Percentiles rank a stretch among this genome's conserved stretches.
Conservation (phyloP, 805 yeast species). For the Hanseniaspora mollemarum region DNA sequence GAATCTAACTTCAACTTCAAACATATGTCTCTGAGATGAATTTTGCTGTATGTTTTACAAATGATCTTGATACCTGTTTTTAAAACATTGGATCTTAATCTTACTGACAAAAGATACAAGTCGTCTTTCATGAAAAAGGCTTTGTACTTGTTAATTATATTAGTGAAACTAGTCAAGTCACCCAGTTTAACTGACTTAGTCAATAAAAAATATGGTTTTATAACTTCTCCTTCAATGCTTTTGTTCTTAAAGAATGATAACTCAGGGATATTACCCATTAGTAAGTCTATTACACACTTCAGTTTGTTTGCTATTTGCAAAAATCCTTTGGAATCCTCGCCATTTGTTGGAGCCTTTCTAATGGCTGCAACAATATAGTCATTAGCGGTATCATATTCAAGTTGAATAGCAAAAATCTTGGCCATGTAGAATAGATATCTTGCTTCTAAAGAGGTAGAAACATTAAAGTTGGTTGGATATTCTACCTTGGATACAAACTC, state of each 20-base stretch:
- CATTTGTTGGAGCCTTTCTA: constrained; percentile 82
- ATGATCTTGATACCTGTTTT: constrained; percentile 94
- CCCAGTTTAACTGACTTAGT: constrained; percentile 89
- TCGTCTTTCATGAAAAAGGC: constrained; percentile 58
- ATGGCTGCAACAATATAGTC: constrained; percentile 89
- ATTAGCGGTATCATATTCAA: constrained; percentile 81
- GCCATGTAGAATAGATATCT: constrained; percentile 86
- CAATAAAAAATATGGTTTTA: constrained; percentile 73
- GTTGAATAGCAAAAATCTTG: constrained; percentile 80
- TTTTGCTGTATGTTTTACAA: constrained; percentile 78
- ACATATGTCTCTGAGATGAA: constrained; percentile 87
- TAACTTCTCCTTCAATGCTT: constrained; percentile 40
- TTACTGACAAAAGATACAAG: constrained; percentile 68
- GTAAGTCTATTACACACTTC: constrained; percentile 73
- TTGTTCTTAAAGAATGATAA: constrained; percentile 64
- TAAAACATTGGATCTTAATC: constrained; percentile 92
- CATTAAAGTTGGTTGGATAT: constrained; percentile 58
- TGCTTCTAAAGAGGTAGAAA: constrained; percentile 79
- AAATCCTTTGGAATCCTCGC: constrained; percentile 72
- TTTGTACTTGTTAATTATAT: constrained; percentile 54
- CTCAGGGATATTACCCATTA: constrained; percentile 96
- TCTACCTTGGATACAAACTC: constrained; percentile 80
- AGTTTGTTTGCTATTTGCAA: constrained; percentile 81
- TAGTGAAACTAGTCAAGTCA: constrained; percentile 69
- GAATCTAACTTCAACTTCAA: constrained; percentile 81